These are phyloP conservation scores for Pyrus hybrid DNA, from an alignment of 331 rosid genomes.

Conservation along the genomic window DNA sequence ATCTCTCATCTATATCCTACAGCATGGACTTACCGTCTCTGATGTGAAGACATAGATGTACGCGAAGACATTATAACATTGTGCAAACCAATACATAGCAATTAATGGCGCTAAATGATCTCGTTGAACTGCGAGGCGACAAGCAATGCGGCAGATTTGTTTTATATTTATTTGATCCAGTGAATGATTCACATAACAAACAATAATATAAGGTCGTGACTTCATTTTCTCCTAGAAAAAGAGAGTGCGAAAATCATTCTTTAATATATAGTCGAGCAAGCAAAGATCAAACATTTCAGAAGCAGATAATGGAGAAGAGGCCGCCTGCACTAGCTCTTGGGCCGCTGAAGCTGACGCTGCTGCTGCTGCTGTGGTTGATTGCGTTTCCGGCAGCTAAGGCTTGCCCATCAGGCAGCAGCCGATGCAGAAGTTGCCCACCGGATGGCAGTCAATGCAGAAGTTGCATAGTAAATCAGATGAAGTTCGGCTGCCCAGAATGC, in stretches of 20 bases:
- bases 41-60: neutral
- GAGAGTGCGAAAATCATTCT: no score
- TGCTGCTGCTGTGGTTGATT: constrained; percentile 17
- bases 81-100: constrained; percentile 44
- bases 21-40: neutral
- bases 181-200: neutral
- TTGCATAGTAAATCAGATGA: constrained; percentile 56
- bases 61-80: neutral
- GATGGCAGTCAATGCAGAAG: constrained; percentile 35
- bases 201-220: neutral
- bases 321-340: neutral
- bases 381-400: constrained; percentile 24
- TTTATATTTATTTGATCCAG: no score
- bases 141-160: no score
- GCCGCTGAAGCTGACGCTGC: constrained; percentile 8
- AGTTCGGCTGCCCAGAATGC: constrained; percentile 48
- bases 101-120: constrained; percentile 25
- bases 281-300: neutral
- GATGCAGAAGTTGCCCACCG: constrained; percentile 35
- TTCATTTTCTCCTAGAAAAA: no score
- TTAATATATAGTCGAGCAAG: neutral
- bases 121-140: neutral
- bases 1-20: neutral
- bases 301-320: constrained; percentile 18
- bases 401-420: constrained; percentile 36